Evolutionary conservation across 1,284 basidiomycete genomes (phyloP).

Genomic region (Pulveroboletus ridleyi): DNA sequence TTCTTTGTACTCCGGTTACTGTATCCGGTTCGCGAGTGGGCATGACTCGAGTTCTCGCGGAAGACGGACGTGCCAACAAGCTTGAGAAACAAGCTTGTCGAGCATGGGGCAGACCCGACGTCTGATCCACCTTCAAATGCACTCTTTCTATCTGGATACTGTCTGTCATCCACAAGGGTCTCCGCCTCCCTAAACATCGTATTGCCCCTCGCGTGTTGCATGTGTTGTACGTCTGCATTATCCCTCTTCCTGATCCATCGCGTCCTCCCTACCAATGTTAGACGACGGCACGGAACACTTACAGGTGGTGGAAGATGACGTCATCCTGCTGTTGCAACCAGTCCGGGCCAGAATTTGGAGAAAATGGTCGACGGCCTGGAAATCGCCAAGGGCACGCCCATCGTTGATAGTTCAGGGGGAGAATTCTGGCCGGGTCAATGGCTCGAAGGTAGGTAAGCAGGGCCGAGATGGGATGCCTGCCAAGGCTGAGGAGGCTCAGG

Average conservation of each 20-base stretch:
- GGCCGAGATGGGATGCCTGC: conserved; percentile 22
- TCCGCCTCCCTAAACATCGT: conserved; percentile 19
- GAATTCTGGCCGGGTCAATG: conserved; percentile 47
- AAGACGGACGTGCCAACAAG: conserved; percentile 38
- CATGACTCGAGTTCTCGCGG: conserved; percentile 32
- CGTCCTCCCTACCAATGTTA: conserved; percentile 5
- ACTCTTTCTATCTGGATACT: conserved; percentile 32
- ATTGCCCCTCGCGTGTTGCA: conserved; percentile 39
- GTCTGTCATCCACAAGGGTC: conserved; percentile 29
- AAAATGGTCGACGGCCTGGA: conserved; percentile 43
- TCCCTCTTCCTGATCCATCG: conserved; percentile 1
- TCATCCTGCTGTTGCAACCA: conserved; percentile 54
- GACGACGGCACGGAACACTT: conserved; percentile 1
- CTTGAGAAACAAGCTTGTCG: conserved; percentile 46
- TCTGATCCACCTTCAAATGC: conserved; percentile 26
- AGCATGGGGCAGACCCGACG: conserved; percentile 34
- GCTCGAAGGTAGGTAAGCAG: conserved; percentile 34
- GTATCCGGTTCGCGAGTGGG: conserved; percentile 26
- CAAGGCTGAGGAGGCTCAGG: conserved; percentile 44
- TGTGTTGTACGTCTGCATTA: conserved; percentile 42
- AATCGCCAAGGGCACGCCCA: conserved; percentile 49
- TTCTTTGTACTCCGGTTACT: neutral
- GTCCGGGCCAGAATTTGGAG: conserved; percentile 42
- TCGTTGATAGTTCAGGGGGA: conserved; percentile 53
- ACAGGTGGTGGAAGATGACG: conserved; percentile 54